Evolutionary conservation across 768 basidiomycete genomes (phyloP).

Genomic region (Mycena metata): DNA sequence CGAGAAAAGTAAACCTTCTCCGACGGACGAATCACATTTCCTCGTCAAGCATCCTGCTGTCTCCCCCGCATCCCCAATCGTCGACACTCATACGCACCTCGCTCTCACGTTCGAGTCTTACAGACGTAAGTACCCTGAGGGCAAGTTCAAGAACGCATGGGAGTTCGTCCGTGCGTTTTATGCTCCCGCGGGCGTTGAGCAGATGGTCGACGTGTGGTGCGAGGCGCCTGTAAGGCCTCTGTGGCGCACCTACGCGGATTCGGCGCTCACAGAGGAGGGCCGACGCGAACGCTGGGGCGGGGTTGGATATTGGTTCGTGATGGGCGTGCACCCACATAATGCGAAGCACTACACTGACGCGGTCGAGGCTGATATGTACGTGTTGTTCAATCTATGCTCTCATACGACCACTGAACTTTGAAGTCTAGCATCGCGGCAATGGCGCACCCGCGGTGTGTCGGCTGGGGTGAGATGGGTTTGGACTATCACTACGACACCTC

Average conservation of each 20-base stretch:
- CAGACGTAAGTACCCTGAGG: constrained; percentile 69
- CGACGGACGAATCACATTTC: constrained; percentile 43
- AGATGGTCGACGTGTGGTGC: constrained; percentile 91
- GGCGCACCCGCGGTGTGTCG: constrained; percentile 85
- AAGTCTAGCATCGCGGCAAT: constrained; percentile 75
- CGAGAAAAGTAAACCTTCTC: not conserved
- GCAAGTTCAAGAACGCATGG: constrained; percentile 66
- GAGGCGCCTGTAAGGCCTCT: constrained; percentile 75
- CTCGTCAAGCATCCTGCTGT: constrained; percentile 51
- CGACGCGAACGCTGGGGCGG: constrained; percentile 71
- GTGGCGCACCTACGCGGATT: constrained; percentile 84
- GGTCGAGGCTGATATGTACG: constrained; percentile 78
- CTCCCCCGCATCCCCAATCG: constrained; percentile 58
- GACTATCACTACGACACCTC: constrained; percentile 90
- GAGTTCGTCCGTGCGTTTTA: constrained; percentile 80
- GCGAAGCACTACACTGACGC: constrained; percentile 76
- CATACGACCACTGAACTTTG: not conserved
- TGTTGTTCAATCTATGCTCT: constrained; percentile 18
- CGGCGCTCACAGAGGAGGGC: constrained; percentile 66
- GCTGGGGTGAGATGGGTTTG: constrained; percentile 91
- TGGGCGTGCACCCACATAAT: constrained; percentile 76
- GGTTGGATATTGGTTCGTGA: constrained; percentile 85
- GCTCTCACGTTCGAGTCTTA: constrained; percentile 79
- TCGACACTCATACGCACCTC: constrained; percentile 92
- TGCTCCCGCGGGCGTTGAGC: constrained; percentile 65